Conservation (phyloP, 2,329 filamentous ascomycete species). For the Cladosporium sp. region DNA sequence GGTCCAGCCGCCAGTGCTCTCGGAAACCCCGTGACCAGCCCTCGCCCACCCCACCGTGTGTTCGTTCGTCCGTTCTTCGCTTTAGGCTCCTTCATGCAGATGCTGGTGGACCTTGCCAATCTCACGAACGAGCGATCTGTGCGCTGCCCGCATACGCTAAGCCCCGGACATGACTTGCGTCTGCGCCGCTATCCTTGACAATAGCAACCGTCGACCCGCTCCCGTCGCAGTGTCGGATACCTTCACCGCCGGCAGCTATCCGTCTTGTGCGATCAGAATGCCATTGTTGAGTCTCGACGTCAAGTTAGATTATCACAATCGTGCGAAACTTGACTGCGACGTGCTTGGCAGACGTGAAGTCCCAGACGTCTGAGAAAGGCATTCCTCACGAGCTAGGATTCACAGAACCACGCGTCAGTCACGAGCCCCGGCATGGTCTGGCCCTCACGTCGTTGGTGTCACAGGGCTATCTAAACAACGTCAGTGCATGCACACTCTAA, state of each 20-base stretch:
- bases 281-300: conserved; percentile 4
- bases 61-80: neutral
- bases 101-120: conserved; percentile 6
- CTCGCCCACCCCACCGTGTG: neutral
- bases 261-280: conserved; percentile 3
- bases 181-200: conserved; percentile 3
- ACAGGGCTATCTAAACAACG: conserved; percentile 5
- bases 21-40: neutral
- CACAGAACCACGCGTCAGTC: conserved; percentile 10
- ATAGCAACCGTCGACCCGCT: neutral
- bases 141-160: conserved; percentile 6
- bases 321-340: neutral
- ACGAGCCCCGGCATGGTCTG: conserved; percentile 9
- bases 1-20: neutral
- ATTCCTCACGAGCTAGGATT: neutral
- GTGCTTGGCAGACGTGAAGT: neutral
- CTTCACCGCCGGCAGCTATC: conserved; percentile 5
- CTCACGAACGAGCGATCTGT: conserved; percentile 10
- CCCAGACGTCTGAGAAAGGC: neutral
- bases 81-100: conserved; percentile 4
- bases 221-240: conserved; percentile 1
- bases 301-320: neutral
- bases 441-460: conserved; percentile 8
- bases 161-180: conserved; percentile 12
- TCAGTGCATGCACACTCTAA: conserved; percentile 12